Conservation (phyloP, 1,139 yeast genomes). For the Arxiozyma slooffiae region DNA sequence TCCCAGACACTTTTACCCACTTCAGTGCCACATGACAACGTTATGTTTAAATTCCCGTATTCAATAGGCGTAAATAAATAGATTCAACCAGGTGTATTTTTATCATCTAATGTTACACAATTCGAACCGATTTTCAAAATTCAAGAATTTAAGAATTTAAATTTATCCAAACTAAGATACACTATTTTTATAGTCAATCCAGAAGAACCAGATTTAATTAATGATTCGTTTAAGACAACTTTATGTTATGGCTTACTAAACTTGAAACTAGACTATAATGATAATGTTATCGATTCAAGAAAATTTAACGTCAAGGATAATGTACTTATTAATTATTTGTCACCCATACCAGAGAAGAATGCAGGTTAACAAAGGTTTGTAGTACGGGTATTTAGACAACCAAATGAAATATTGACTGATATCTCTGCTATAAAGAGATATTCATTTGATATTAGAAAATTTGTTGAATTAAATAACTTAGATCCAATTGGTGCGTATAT, state of each 20-base stretch:
- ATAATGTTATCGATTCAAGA: constrained; percentile 48
- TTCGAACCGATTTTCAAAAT: constrained; percentile 68
- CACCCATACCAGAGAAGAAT: constrained; percentile 88
- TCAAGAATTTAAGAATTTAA: constrained; percentile 58
- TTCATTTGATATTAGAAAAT: constrained; percentile 61
- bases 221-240: constrained; percentile 61
- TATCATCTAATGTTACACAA: constrained; percentile 64
- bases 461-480: constrained; percentile 46
- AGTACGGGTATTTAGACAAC: constrained; percentile 85
- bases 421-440: constrained; percentile 29
- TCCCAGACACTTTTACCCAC: constrained; percentile 95
- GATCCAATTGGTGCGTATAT: constrained; percentile 82
- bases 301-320: constrained; percentile 35
- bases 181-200: constrained; percentile 81
- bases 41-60: constrained; percentile 61
- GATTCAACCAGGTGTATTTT: constrained; percentile 68
- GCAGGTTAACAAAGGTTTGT: constrained; percentile 73
- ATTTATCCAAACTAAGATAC: constrained; percentile 41
- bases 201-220: constrained; percentile 70
- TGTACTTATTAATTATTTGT: constrained; percentile 44
- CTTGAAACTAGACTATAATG: constrained; percentile 49
- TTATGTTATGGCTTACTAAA: constrained; percentile 74
- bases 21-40: constrained; percentile 70
- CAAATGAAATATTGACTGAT: neutral
- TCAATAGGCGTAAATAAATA: constrained; percentile 54